Evolutionary conservation across 2,329 filamentous ascomycete genomes (phyloP).

Genomic region (Trichoderma brevicompactum): DNA sequence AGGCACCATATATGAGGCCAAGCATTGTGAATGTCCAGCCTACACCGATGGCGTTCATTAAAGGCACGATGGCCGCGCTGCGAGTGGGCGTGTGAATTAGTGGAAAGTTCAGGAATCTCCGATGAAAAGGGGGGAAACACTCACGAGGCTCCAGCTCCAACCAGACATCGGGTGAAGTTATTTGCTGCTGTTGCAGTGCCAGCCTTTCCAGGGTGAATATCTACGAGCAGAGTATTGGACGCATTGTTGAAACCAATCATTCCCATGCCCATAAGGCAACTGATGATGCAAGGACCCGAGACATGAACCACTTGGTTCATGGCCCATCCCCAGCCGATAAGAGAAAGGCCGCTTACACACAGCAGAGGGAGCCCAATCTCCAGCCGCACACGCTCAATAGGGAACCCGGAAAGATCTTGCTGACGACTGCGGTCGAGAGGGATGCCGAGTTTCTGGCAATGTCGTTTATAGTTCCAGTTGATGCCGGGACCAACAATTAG

Average conservation of each 20-base stretch:
- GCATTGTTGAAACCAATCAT: constrained; percentile 61
- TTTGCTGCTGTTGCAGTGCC: constrained; percentile 61
- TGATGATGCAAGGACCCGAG: constrained; percentile 52
- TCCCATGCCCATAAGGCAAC: constrained; percentile 52
- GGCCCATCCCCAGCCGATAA: constrained; percentile 59
- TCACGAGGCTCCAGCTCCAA: constrained; percentile 59
- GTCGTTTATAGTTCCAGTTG: constrained; percentile 69
- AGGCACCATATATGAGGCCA: constrained; percentile 48
- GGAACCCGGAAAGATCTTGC: constrained; percentile 53
- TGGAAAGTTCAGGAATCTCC: too few relatives aligned
- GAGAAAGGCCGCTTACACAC: constrained; percentile 51
- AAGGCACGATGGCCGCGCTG: constrained; percentile 56
- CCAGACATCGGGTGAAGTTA: constrained; percentile 59
- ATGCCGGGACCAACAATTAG: constrained; percentile 58
- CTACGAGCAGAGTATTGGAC: constrained; percentile 57
- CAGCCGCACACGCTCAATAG: constrained; percentile 56
- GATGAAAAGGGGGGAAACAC: too few relatives aligned
- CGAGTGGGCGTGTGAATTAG: too few relatives aligned
- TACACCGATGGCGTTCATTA: constrained; percentile 55
- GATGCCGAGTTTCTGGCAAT: constrained; percentile 59
- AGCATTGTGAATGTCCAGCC: constrained; percentile 59
- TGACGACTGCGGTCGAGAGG: constrained; percentile 58
- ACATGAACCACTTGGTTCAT: constrained; percentile 49
- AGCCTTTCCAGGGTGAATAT: constrained; percentile 57
- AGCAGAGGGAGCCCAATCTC: constrained; percentile 57